Evolutionary conservation across 2,329 filamentous ascomycete species (phyloP), one percentile per base, ranked within the genome.

Genomic region (Stagonosporopsis rhizophila): DNA sequence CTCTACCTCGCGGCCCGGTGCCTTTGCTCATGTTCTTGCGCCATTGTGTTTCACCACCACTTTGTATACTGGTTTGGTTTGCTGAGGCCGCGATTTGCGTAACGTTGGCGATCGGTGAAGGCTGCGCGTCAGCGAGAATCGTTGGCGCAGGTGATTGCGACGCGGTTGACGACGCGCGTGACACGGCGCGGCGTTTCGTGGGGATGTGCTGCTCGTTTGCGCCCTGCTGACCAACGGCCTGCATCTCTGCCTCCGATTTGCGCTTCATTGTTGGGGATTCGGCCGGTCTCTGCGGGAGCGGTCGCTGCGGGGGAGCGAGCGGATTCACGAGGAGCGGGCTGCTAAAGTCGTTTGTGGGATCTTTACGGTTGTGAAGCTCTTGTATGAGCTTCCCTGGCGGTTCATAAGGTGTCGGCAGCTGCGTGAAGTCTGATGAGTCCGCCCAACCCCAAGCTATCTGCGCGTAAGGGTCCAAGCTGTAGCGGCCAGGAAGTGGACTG

Each of bases 381-480:
- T 75, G 73, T 15, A 75, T 60, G n/a, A 80, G 71, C 63, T 80
- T 78, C 39, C 78, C 79, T 64, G 80, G 78, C 4, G 77, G 78
- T 56, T 81, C 78, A 72, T 78, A 79, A 48, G 76, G 71, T 27
- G 67, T 64, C 4, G 66, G 60, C 40, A 75, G 71, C 38, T 69
- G 69, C 20, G 70, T 56, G 38, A 73, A 73, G 56, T 75, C 72
- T 45, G 74, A 60, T 7, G 74, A 61, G 38, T 65, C 67, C 28
- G 72, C 69, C 77, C 76, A 79, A 61, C 77, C 75, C 75, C 76
- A 78, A 41, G 65, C 62, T 51, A 71, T 27, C 22, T 69, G 64
- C 30, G 61, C 69, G 9, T 67, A 60, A 12, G 67, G 52, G 44
- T 55, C 63, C 65, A 68, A 71, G 55, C 58, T 60, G 44, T 60